These are phyloP conservation scores for Fraxinus excelsior DNA, from an alignment of 257 asterid genomes.

Conservation along the genomic window DNA sequence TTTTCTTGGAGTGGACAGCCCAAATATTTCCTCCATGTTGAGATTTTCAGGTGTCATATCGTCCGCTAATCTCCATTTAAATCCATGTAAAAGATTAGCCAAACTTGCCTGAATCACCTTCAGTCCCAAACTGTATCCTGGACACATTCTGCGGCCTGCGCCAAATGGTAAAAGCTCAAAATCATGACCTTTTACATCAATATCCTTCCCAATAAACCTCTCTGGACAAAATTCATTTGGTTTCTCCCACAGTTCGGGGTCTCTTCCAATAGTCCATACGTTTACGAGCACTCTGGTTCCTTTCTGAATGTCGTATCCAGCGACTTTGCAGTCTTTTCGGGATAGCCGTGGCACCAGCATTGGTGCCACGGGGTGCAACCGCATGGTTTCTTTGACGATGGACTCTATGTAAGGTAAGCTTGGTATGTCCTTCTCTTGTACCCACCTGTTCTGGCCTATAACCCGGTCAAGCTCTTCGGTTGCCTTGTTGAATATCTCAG, in stretches of 20 bases:
- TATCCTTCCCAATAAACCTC: slow-evolving; percentile 35
- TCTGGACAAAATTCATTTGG: slow-evolving; percentile 42
- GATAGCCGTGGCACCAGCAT: slow-evolving; percentile 42
- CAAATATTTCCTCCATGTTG: slow-evolving; percentile 48
- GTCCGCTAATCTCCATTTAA: slow-evolving; percentile 37
- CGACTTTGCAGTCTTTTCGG: slow-evolving; percentile 38
- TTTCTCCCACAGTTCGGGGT: slow-evolving; percentile 42
- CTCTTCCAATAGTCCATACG: slow-evolving; percentile 43
- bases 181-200: slow-evolving; percentile 41
- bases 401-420: no score
- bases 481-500: slow-evolving; percentile 40
- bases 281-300: slow-evolving; percentile 41
- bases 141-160: slow-evolving; percentile 56
- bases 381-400: no score
- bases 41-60: slow-evolving; percentile 31
- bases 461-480: slow-evolving; percentile 49
- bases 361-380: slow-evolving; percentile 16
- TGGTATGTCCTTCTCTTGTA: no score
- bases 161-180: slow-evolving; percentile 46
- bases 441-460: slow-evolving; percentile 39
- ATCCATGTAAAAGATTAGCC: slow-evolving; percentile 50
- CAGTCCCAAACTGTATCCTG: slow-evolving; percentile 41
- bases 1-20: slow-evolving; percentile 45
- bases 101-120: slow-evolving; percentile 43
- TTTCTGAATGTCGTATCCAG: slow-evolving; percentile 36